Percentiles rank a stretch among this genome's conserved stretches.
Conservation (phyloP, 257 asterid genomes). For the Datura wrightii region DNA sequence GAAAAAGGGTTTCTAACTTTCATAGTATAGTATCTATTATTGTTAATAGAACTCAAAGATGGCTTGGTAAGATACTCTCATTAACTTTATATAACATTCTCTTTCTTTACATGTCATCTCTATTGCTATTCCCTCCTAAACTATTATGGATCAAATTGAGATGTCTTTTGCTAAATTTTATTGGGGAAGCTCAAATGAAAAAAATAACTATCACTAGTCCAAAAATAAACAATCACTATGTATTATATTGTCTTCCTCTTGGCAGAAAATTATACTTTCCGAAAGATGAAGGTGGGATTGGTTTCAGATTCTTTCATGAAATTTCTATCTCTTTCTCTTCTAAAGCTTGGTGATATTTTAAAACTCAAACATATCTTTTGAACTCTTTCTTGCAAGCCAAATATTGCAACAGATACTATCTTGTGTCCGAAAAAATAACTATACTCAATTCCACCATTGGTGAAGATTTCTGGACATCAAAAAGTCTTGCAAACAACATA, state of each 20-base stretch:
- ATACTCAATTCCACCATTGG: not conserved
- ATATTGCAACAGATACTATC: not conserved
- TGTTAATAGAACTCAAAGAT: too few relatives aligned
- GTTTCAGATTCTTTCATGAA: not conserved
- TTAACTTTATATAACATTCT: too few relatives aligned
- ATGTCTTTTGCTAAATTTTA: not conserved
- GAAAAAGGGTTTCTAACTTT: too few relatives aligned
- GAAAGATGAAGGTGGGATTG: not conserved
- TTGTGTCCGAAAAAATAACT: too few relatives aligned
- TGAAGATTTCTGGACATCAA: not conserved
- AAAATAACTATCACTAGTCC: not conserved
- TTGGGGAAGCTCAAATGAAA: not conserved
- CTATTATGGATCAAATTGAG: not conserved
- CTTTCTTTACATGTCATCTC: too few relatives aligned
- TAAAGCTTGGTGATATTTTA: not conserved
- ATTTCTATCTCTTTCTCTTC: not conserved
- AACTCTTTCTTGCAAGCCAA: not conserved
- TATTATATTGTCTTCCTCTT: too few relatives aligned
- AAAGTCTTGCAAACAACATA: not conserved
- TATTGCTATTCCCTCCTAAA: not conserved
- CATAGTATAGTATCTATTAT: too few relatives aligned
- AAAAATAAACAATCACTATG: too few relatives aligned
- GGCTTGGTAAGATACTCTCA: too few relatives aligned
- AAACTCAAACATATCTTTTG: not conserved
- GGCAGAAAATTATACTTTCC: not conserved